Evolutionary conservation across 225 moss, liverwort and hornwort genomes (phyloP), one percentile per base, ranked within the genome.

Genomic region (Sphagnum tenellum): DNA sequence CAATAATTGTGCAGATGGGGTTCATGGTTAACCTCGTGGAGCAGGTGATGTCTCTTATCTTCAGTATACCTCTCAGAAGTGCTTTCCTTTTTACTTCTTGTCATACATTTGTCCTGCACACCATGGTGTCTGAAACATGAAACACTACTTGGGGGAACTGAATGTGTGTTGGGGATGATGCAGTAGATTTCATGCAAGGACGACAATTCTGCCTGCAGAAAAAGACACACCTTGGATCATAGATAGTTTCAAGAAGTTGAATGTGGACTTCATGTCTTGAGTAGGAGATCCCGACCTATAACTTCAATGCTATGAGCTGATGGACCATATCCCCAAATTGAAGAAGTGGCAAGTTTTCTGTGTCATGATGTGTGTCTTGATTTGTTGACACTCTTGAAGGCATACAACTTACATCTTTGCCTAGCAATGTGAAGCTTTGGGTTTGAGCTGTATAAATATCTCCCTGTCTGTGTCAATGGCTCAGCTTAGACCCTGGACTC

Each of bases 181-280:
- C 75, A 95, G 91, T 73, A 82, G 84, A n/a, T 95, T 95, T 59
- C 94, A 95, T 67, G 47, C 92, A 52, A 78, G 91, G 59, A 95
- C 95, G 14, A 95, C 95, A 64, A 95, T 95, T 71, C 74, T 94
- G 51, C 94, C 94, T 46, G 73, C 82, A 4, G 91, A 91, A 72
- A 73, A 67, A 50, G 89, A 95, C 48, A 89, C 92, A 91, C 91
- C 91, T 69, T 78, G 7, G 47, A 73, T 92, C 59, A 95, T 95
- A 89, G 77, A 66, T 62, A 76, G 74, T 13, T 92, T 95, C 61
- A 89, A 88, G 75, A 86, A 86, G 67, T 95, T 95, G 65, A 95
- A 95, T 47, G 56, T 78, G 45, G 77, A 64, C 48, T 94, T 94
- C 58, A 91, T 94, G 94, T 55, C 67, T 45, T 56, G 88, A 49